phyloP scores from a whole-genome alignment of 2,329 filamentous ascomycete genomes.

The Venturia carpophila region DNA sequence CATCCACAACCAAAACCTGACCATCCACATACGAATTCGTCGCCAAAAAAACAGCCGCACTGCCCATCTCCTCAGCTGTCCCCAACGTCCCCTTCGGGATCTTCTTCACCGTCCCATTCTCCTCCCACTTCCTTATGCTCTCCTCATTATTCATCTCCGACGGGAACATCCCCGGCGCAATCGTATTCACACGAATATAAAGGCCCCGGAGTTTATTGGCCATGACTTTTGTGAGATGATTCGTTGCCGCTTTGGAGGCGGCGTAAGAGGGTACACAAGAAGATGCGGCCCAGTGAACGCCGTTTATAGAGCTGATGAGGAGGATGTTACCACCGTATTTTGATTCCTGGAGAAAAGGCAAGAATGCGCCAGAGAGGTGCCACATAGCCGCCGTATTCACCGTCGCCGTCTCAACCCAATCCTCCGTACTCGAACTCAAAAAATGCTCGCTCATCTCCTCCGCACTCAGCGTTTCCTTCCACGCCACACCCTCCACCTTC shows the following conservation, averaged over 20 bases:
- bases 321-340: background rate
- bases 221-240: slow-evolving; percentile 64
- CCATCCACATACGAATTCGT: background rate
- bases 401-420: background rate
- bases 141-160: slow-evolving; percentile 45
- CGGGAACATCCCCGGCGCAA: slow-evolving; percentile 48
- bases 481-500: slow-evolving; percentile 50
- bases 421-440: background rate
- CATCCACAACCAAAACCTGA: slow-evolving; percentile 5
- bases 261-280: slow-evolving; percentile 56
- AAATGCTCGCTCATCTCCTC: slow-evolving; percentile 4
- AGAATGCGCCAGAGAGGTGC: background rate
- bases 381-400: background rate
- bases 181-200: slow-evolving; percentile 13
- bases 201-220: slow-evolving; percentile 53
- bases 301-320: background rate
- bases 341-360: background rate
- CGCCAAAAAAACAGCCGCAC: slow-evolving; percentile 8
- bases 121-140: background rate
- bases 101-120: background rate
- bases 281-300: background rate
- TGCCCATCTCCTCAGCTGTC: background rate
- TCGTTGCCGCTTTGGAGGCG: slow-evolving; percentile 68
- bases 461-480: slow-evolving; percentile 28
- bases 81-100: background rate